phyloP scores from a whole-genome alignment of 139 green algal species.

The Trebouxia sp. region DNA sequence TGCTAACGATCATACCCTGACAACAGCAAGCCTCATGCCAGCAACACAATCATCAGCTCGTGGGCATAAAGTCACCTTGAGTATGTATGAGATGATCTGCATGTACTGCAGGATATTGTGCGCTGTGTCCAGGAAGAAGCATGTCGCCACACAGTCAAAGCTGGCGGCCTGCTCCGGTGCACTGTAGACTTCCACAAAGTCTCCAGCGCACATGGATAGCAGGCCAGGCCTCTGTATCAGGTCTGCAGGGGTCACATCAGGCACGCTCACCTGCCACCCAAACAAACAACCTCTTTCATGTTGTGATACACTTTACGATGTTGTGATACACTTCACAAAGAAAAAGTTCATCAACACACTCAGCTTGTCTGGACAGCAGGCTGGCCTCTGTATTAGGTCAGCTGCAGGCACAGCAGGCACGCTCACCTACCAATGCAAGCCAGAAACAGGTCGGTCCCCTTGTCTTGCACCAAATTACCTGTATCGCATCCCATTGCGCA shows the following conservation, averaged over 20 bases:
- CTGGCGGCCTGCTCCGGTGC: conserved; percentile 42
- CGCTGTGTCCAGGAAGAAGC: conserved; percentile 99
- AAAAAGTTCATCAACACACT: too few species aligned
- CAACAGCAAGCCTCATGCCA: too few species aligned
- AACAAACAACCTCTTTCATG: too few species aligned
- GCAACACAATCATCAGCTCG: too few species aligned
- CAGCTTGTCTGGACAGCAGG: conserved; percentile 67
- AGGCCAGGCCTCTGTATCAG: conserved; percentile 52
- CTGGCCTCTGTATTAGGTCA: conserved; percentile 48
- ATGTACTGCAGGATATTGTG: conserved; percentile 98
- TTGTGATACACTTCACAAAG: too few species aligned
- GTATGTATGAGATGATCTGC: conserved; percentile 63
- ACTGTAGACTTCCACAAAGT: conserved; percentile 93
- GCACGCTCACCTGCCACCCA: conserved; percentile 46
- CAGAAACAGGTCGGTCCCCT: too few species aligned
- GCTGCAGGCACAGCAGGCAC: conserved; percentile 71
- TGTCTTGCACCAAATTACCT: too few species aligned
- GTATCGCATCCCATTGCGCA: too few species aligned
- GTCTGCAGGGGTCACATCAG: conserved; percentile 66
- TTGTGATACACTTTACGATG: too few species aligned
- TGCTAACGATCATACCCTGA: too few species aligned
- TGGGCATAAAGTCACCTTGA: conserved; percentile 50
- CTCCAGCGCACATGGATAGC: conserved; percentile 93
- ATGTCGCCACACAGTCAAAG: conserved; percentile 92
- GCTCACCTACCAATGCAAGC: conserved; percentile 29